Percentiles rank a stretch among this genome's conserved stretches.
These are phyloP conservation scores for Fusarium vanettenii DNA, from an alignment of 2,329 filamentous ascomycete species.

Conservation along the genomic window DNA sequence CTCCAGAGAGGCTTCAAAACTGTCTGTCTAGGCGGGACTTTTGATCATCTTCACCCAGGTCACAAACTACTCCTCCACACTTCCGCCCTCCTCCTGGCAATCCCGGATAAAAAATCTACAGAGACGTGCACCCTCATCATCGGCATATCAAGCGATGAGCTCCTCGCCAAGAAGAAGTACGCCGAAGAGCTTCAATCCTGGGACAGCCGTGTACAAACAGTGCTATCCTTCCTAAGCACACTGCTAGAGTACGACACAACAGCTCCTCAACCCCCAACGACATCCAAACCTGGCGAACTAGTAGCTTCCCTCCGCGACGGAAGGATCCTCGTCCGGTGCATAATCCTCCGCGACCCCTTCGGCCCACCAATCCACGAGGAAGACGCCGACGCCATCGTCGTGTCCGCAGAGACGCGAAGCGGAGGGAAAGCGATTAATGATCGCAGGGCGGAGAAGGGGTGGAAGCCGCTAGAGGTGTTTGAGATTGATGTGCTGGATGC, in stretches of 20 bases:
- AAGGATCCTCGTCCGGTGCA: constrained; percentile 77
- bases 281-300: constrained; percentile 42
- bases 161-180: constrained; percentile 91
- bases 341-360: constrained; percentile 87
- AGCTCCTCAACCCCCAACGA: constrained; percentile 16
- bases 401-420: constrained; percentile 87
- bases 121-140: constrained; percentile 73
- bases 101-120: constrained; percentile 53
- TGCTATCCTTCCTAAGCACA: constrained; percentile 79
- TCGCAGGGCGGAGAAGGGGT: constrained; percentile 80
- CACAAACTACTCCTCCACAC: constrained; percentile 98
- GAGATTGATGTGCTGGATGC: constrained; percentile 90
- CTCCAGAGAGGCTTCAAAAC: constrained; percentile 40
- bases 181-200: constrained; percentile 84
- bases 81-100: constrained; percentile 76
- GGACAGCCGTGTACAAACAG: constrained; percentile 76
- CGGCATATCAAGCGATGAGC: constrained; percentile 88
- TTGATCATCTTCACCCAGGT: constrained; percentile 94
- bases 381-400: constrained; percentile 81
- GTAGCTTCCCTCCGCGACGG: constrained; percentile 68
- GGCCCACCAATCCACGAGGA: constrained; percentile 90
- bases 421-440: constrained; percentile 89
- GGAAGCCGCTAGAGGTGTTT: constrained; percentile 80
- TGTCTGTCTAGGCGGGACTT: constrained; percentile 91
- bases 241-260: constrained; percentile 61